Evolutionary conservation across 805 yeast species (phyloP).

Genomic region (Suhomyces vadensis): DNA sequence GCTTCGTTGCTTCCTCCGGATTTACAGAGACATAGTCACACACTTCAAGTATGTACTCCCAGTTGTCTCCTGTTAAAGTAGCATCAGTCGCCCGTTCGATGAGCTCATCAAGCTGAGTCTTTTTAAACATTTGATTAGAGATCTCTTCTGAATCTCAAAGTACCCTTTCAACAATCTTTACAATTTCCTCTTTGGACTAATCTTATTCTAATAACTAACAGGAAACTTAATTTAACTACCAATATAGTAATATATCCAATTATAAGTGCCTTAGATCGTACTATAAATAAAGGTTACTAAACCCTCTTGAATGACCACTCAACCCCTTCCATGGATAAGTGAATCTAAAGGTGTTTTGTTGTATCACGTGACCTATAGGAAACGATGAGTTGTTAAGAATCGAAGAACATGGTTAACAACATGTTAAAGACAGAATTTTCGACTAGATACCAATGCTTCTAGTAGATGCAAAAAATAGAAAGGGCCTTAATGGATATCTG

Average conservation of each 20-base stretch:
- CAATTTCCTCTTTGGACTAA: not conserved
- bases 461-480: no score
- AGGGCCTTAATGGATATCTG: no score
- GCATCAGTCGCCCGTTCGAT: constrained; percentile 42
- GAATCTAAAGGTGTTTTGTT: not conserved
- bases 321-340: not conserved
- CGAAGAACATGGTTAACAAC: no score
- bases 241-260: not conserved
- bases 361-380: no score
- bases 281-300: not conserved
- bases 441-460: no score
- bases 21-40: constrained; percentile 38
- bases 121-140: constrained; percentile 6
- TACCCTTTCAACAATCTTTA: not conserved
- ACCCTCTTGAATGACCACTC: not conserved
- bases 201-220: no score
- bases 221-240: not conserved
- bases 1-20: constrained; percentile 39
- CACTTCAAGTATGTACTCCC: constrained; percentile 46
- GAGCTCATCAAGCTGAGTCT: constrained; percentile 7
- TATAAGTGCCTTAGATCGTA: not conserved
- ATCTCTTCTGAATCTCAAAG: not conserved
- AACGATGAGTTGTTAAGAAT: no score
- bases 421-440: no score
- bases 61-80: constrained; percentile 42